A percentile compares a stretch with the other conserved stretches of the same genome.
Evolutionary conservation across 2,329 filamentous ascomycete species (phyloP).

Genomic region (Alternaria hordeiaustralica): DNA sequence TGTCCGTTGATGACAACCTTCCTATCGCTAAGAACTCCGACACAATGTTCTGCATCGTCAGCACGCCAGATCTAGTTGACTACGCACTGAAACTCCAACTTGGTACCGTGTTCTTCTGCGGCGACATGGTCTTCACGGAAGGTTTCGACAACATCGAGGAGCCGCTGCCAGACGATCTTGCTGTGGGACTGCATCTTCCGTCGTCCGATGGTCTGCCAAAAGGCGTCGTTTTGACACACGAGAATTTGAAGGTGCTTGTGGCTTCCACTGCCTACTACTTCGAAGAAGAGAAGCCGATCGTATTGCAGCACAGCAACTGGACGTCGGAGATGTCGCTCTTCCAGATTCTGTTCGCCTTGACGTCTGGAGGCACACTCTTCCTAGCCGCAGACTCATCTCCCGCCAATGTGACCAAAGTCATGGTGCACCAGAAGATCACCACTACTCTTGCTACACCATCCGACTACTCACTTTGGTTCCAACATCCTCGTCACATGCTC

Average conservation of each 20-base stretch:
- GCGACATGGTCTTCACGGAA: not conserved
- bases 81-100: not conserved
- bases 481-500: not conserved
- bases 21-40: not conserved
- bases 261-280: not conserved
- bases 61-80: not conserved
- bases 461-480: conserved; percentile 3
- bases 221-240: not conserved
- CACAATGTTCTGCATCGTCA: not conserved
- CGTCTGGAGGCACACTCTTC: not conserved
- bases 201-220: not conserved
- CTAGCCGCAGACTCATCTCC: not conserved
- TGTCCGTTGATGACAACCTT: not conserved
- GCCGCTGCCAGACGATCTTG: conserved; percentile 13
- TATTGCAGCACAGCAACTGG: not conserved
- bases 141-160: conserved; percentile 5
- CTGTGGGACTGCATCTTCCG: conserved; percentile 3
- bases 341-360: not conserved
- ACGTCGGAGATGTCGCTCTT: not conserved
- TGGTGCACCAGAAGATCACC: not conserved
- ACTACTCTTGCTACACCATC: conserved; percentile 3
- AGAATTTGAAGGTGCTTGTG: not conserved
- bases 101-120: not conserved
- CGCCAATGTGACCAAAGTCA: not conserved
- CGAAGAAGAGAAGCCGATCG: not conserved